Conservation (phyloP, 345 rosid species). For the Carallia brachiata region DNA sequence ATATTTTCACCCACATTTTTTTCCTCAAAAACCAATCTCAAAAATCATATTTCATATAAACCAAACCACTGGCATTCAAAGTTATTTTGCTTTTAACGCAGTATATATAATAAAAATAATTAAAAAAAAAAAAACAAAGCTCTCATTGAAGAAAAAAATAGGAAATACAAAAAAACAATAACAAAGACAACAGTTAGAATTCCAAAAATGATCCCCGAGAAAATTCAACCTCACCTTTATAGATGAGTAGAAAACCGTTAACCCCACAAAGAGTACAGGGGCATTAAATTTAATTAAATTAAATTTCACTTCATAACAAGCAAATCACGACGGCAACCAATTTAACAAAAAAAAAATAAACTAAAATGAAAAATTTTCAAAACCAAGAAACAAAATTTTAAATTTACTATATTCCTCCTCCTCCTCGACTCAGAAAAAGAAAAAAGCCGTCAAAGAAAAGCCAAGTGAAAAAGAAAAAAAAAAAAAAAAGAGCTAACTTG, state of each 20-base stretch:
- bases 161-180: too few relatives aligned
- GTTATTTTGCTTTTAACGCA: too few relatives aligned
- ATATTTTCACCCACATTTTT: conserved; percentile 15
- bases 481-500: conserved; percentile 12
- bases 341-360: neutral
- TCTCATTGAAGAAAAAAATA: neutral
- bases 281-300: conserved; percentile 28
- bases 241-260: conserved; percentile 7
- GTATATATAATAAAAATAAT: neutral
- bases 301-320: neutral
- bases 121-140: neutral
- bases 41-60: neutral
- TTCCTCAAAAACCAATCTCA: conserved; percentile 16
- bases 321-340: conserved; percentile 6
- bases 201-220: conserved; percentile 29
- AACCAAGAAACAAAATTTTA: neutral
- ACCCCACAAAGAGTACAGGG: conserved; percentile 5
- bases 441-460: conserved; percentile 26
- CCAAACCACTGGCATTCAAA: neutral
- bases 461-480: conserved; percentile 13
- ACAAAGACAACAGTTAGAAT: conserved; percentile 14
- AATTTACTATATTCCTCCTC: conserved; percentile 11
- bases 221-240: conserved; percentile 2
- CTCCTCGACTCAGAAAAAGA: conserved; percentile 9
- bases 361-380: neutral